A percentile compares a stretch with the other conserved stretches of the same genome.
These are phyloP conservation scores for Candida methanosorbosa DNA, from an alignment of 805 yeast genomes.

Conservation along the genomic window DNA sequence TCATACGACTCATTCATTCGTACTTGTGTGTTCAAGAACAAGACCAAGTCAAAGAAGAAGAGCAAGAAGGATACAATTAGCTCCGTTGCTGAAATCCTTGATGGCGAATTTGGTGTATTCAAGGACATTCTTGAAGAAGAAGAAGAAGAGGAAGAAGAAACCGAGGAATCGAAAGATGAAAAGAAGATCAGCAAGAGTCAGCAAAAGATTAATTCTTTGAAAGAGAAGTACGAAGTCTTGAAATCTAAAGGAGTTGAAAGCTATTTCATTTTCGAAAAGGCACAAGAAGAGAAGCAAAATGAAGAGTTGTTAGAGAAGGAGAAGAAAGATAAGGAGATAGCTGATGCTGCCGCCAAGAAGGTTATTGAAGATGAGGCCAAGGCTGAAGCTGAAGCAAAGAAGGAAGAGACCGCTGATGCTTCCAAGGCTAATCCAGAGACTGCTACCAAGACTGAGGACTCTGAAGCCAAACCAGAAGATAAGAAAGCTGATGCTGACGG, in stretches of 20 bases:
- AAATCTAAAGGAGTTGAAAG: conserved; percentile 32
- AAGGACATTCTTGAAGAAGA: conserved; percentile 34
- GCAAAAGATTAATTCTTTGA: conserved; percentile 2
- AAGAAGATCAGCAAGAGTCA: not conserved
- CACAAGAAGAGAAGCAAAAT: not conserved
- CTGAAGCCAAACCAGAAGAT: too few species aligned
- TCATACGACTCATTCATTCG: conserved; percentile 76
- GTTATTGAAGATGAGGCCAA: conserved; percentile 7
- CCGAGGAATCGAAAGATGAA: too few species aligned
- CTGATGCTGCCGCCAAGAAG: conserved; percentile 1
- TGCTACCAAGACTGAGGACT: conserved; percentile 2
- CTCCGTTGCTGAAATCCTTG: conserved; percentile 30
- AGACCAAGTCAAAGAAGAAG: conserved; percentile 16
- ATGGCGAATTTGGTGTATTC: conserved; percentile 53
- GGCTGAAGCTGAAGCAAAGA: conserved; percentile 6
- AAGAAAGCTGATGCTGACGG: conserved; percentile 1
- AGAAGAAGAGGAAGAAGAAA: conserved; percentile 17
- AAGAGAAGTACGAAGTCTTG: conserved; percentile 25
- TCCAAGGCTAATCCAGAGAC: conserved; percentile 17
- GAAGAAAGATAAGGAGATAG: conserved; percentile 11
- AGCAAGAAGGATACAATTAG: conserved; percentile 9
- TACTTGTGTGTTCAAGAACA: conserved; percentile 35
- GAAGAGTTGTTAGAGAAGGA: conserved; percentile 5
- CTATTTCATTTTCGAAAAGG: conserved; percentile 11
- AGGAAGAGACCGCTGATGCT: too few species aligned